These are phyloP conservation scores for Apiospora saccharicola DNA, from an alignment of 2,329 filamentous ascomycete genomes.

Conservation along the genomic window DNA sequence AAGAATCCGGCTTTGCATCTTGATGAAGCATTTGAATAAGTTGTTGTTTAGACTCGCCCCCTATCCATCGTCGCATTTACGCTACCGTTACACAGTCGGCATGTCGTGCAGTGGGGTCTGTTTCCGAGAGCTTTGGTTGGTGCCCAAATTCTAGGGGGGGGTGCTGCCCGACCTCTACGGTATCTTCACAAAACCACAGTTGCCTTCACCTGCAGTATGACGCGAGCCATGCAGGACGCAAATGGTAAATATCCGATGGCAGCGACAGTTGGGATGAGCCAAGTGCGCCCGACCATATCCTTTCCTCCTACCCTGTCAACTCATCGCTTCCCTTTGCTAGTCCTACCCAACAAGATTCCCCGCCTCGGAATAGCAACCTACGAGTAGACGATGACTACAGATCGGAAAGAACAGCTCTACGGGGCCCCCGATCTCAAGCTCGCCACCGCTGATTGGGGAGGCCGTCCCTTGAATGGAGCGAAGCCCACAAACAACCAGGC, in stretches of 20 bases:
- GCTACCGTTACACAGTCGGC: background rate
- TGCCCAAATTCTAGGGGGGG: background rate
- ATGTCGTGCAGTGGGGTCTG: background rate
- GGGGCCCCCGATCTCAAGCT: background rate
- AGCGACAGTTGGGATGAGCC: background rate
- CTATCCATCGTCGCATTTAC: background rate
- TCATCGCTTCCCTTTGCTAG: background rate
- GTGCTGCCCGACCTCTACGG: slow-evolving; percentile 1
- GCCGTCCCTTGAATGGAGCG: background rate
- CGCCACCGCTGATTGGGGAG: background rate
- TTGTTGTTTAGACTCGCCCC: background rate
- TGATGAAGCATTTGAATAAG: background rate
- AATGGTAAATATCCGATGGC: background rate
- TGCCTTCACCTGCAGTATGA: slow-evolving; percentile 13
- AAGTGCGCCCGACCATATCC: background rate
- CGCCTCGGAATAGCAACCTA: background rate
- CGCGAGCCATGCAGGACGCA: slow-evolving; percentile 2
- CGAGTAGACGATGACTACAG: background rate
- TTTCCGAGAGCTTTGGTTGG: background rate
- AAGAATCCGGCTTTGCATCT: background rate
- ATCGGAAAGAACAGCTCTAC: background rate
- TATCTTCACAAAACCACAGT: background rate
- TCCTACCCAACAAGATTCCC: background rate
- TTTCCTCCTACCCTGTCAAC: background rate
- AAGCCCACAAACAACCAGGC: background rate